Base-by-base conservation (phyloP, 2,329 filamentous ascomycete genomes). In the Diaporthe sp. region DNA sequence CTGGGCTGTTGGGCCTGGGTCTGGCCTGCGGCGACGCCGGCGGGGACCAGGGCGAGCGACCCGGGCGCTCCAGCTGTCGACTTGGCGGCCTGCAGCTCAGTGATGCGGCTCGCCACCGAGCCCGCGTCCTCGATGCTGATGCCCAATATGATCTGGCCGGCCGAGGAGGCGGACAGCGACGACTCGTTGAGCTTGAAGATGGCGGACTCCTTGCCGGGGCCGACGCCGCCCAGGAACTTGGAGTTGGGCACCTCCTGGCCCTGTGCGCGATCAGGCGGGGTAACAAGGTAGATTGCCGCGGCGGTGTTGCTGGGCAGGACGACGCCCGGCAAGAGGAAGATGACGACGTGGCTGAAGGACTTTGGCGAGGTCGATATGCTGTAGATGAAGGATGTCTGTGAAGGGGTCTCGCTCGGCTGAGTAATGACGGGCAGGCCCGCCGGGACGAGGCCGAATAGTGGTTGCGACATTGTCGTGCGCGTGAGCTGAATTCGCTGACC, bases 191-290 rank as follows among this genome's bases (percentile, higher is more conserved):
- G 87, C 83, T 94, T 95, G 88, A 98, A 98, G 75, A 98, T 94
- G 49, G 96, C 95, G 79, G 94, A 96, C 79, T 97, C 95, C 82
- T 98, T 98, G 74, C 96, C 95, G 49, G 94, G 93, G 1, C 94
- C 96, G 74, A 99, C 92, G 67, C 93, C 97, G 77, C 97, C 97
- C 6, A 98, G 91, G 80, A 99, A 95, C 76, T 90, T 92, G 86
- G 98, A 98, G 62, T 93, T 90, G 1, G 89, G 86, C 4, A 68
- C 62, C 10, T 82, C 80, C 55, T 84, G 84, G 49, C 86, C 87
- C 6, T 85, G 83, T 3, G 84, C 78, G 49, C 55, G 71, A 58
- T 77, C 60, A 19, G 84, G 83, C 1, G 75, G 86, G 76, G 96
- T 87, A 71, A 87, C 93, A 65, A 98, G 90, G 86, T 98, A 98